phyloP scores from a whole-genome alignment of 2,329 filamentous ascomycete genomes.

The Rhexocercosporidium sp. region DNA sequence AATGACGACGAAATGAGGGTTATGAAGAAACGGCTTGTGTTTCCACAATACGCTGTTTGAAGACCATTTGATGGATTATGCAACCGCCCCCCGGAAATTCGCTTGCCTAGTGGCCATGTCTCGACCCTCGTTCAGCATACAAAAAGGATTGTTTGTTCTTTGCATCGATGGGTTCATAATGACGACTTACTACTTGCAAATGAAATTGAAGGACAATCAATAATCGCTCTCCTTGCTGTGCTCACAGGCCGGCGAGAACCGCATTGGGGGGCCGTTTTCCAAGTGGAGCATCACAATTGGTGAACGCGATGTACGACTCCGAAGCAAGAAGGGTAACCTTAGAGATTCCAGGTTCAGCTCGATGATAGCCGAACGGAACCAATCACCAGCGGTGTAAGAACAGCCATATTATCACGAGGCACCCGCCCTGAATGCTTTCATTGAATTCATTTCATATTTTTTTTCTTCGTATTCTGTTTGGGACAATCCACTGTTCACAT shows the following conservation, averaged over 20 bases:
- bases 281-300: too few relatives aligned
- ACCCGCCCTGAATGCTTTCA: background rate
- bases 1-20: background rate
- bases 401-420: too few relatives aligned
- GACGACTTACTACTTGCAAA: background rate
- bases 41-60: background rate
- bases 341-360: too few relatives aligned
- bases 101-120: background rate
- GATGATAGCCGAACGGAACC: background rate
- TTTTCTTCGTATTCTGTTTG: background rate
- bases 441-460: conserved; percentile 12
- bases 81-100: background rate
- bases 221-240: background rate
- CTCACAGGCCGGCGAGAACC: background rate
- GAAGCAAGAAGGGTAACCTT: too few relatives aligned
- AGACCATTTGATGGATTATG: background rate
- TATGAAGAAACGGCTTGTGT: background rate
- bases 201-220: background rate
- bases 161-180: background rate
- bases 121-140: background rate
- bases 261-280: too few relatives aligned
- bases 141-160: background rate
- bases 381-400: background rate
- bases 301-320: too few relatives aligned
- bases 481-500: background rate